Conservation (phyloP, 2,329 filamentous ascomycete genomes). For the Phyllosticta paracitricarpa region DNA sequence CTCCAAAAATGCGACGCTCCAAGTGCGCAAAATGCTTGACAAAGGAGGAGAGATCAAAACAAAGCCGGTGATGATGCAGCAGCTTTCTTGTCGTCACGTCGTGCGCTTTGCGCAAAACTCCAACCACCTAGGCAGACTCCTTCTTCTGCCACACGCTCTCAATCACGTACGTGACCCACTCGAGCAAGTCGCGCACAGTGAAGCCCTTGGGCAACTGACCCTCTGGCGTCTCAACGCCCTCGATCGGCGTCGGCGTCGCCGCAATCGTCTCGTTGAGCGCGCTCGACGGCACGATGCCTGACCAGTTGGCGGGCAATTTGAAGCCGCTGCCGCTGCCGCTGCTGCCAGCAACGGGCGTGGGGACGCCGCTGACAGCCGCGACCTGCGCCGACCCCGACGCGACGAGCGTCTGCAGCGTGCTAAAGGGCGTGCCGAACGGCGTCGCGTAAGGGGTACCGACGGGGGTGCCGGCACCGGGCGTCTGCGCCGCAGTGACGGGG, state of each 20-base stretch:
- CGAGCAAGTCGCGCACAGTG: not conserved
- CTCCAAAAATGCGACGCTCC: no score
- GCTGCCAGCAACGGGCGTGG: not conserved
- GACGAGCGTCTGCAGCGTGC: not conserved
- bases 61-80: not conserved
- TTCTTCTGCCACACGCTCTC: not conserved
- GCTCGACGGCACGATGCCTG: constrained; percentile 1
- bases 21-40: not conserved
- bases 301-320: constrained; percentile 2
- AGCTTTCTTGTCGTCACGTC: not conserved
- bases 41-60: not conserved
- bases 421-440: constrained; percentile 14
- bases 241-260: not conserved
- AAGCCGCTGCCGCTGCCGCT: not conserved
- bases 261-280: not conserved
- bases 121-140: not conserved
- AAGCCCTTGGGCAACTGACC: not conserved
- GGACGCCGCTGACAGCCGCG: not conserved
- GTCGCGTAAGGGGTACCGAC: constrained; percentile 18
- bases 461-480: not conserved
- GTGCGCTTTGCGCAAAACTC: not conserved
- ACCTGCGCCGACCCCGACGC: not conserved
- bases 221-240: not conserved
- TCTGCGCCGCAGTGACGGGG: not conserved
- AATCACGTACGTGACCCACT: constrained; percentile 5